These are phyloP conservation scores for Agapanthus africanus DNA, from an alignment of 106 monocot species.

Conservation along the genomic window DNA sequence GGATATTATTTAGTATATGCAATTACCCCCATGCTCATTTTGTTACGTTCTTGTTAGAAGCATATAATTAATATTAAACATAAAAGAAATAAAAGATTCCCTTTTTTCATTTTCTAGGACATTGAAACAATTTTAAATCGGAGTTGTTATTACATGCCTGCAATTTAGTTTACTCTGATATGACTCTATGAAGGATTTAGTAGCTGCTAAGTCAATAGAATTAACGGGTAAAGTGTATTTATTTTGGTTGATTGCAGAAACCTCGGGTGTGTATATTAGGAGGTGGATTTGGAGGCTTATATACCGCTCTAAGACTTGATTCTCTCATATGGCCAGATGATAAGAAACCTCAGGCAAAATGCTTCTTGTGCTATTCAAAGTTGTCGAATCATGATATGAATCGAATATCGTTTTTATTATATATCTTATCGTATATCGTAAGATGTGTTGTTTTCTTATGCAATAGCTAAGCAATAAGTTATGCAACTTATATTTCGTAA, in stretches of 20 bases:
- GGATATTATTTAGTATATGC: too few species aligned
- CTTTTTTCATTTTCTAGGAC: not conserved
- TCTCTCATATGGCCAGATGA: conserved; percentile 89
- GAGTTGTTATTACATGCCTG: too few species aligned
- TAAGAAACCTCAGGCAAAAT: conserved; percentile 79
- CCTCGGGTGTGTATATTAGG: conserved; percentile 91
- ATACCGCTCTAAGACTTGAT: conserved; percentile 87
- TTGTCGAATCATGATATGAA: too few species aligned
- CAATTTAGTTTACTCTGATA: too few species aligned
- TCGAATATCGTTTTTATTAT: too few species aligned
- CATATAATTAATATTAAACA: not conserved
- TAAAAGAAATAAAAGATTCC: not conserved
- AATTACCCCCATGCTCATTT: too few species aligned
- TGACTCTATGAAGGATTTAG: not conserved
- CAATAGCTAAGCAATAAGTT: too few species aligned
- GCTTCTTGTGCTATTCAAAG: not conserved
- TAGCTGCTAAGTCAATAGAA: too few species aligned
- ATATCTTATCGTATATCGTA: too few species aligned
- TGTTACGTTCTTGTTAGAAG: not conserved
- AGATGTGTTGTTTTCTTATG: too few species aligned
- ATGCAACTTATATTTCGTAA: too few species aligned
- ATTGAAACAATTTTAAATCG: not conserved
- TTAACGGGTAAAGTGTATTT: not conserved
- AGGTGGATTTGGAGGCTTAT: conserved; percentile 94
- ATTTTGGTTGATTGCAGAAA: conserved; percentile 30